Percentiles rank a stretch among this genome's conserved stretches.
Conservation (phyloP, 2,329 filamentous ascomycete genomes). For the Aureobasidium sp. region DNA sequence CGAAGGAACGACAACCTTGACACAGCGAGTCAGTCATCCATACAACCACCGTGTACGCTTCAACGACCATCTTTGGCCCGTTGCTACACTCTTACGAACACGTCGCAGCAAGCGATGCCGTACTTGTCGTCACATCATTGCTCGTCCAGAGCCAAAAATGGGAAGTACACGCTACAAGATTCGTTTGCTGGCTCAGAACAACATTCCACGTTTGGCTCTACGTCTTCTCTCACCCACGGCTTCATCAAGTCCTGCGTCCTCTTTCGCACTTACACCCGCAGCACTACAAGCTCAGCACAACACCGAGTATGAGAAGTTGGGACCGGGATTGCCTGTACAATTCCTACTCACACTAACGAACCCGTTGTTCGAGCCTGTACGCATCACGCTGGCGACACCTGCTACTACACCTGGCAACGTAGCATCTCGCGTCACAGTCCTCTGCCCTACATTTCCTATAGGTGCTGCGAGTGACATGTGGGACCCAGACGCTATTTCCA, state of each 20-base stretch:
- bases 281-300: slow-evolving; percentile 20
- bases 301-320: slow-evolving; percentile 21
- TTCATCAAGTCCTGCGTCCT: slow-evolving; percentile 47
- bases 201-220: slow-evolving; percentile 75
- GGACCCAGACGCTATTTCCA: slow-evolving; percentile 47
- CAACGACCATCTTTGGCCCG: slow-evolving; percentile 65
- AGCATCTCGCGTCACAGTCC: slow-evolving; percentile 72
- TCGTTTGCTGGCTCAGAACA: slow-evolving; percentile 71
- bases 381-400: slow-evolving; percentile 79
- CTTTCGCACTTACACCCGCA: slow-evolving; percentile 31
- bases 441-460: slow-evolving; percentile 90
- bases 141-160: slow-evolving; percentile 87
- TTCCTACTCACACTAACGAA: slow-evolving; percentile 88
- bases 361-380: slow-evolving; percentile 83
- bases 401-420: slow-evolving; percentile 68
- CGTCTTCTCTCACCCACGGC: slow-evolving; percentile 46
- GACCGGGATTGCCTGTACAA: slow-evolving; percentile 51
- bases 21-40: slow-evolving; percentile 41
- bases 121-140: slow-evolving; percentile 86
- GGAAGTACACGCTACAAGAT: slow-evolving; percentile 86
- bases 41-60: slow-evolving; percentile 49
- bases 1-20: slow-evolving; percentile 49
- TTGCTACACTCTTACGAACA: slow-evolving; percentile 74
- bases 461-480: slow-evolving; percentile 89
- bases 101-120: slow-evolving; percentile 92